A percentile compares a stretch with the other conserved stretches of the same genome.
Evolutionary conservation across 306 rosid genomes (phyloP).

Genomic region (Oemleria cerasiformis): DNA sequence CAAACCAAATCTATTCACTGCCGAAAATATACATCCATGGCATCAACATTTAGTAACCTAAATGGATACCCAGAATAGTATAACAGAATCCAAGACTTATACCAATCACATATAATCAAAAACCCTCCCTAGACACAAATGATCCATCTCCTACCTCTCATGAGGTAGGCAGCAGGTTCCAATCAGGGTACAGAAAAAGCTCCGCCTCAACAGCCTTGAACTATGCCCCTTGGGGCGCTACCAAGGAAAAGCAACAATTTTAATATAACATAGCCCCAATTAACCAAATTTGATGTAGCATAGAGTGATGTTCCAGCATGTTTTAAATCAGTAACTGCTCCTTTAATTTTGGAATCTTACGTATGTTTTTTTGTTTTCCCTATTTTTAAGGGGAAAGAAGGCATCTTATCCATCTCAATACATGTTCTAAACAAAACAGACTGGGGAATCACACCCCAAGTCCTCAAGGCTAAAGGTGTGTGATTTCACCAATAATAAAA

Average conservation of each 20-base stretch:
- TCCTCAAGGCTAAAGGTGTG: background rate
- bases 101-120: constrained; percentile 31
- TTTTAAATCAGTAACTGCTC: background rate
- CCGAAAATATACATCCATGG: constrained; percentile 20
- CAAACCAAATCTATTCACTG: constrained; percentile 4
- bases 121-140: constrained; percentile 55
- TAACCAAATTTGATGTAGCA: constrained; percentile 38
- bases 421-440: background rate
- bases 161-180: constrained; percentile 89
- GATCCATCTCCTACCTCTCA: constrained; percentile 69
- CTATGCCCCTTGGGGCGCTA: constrained; percentile 70
- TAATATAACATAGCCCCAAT: constrained; percentile 44
- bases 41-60: constrained; percentile 26
- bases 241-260: constrained; percentile 74
- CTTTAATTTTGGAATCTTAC: background rate
- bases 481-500: background rate
- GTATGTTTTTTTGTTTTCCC: background rate
- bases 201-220: constrained; percentile 57
- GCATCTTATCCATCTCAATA: background rate
- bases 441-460: background rate
- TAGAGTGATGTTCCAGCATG: constrained; percentile 18
- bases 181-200: constrained; percentile 68
- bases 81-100: constrained; percentile 29
- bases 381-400: background rate
- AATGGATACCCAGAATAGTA: constrained; percentile 25